Evolutionary conservation across 1,284 basidiomycete species (phyloP), one percentile per base, ranked within the genome.

Genomic region (Puccinia triticina): DNA sequence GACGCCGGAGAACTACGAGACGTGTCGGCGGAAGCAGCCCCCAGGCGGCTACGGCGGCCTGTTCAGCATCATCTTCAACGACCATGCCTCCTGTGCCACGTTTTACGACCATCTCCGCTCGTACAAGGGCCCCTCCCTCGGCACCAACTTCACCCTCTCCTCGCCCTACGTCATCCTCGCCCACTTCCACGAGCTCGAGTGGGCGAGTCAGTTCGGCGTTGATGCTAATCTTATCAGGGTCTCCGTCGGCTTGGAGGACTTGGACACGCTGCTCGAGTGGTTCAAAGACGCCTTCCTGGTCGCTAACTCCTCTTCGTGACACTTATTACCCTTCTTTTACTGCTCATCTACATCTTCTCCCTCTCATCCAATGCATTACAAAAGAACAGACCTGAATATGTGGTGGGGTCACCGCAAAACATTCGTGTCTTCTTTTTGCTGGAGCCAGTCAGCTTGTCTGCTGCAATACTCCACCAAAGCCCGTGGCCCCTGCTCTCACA

Each of bases 81-180:
- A 91, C 0, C 83, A 88, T 12, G 88, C 87, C 0, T 93, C 93
- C 0, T 92, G 93, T 0, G 87, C 89, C 59, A 93, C 92, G 8
- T 99, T 99, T 88, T 99, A 94, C 86, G 94, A 99, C 87, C 88
- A 90, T 0, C 88, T 99, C 32, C 88, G 90, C 8, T 95, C 92
- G 87, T 91, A 91, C 84, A 99, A 98, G 87, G 97, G 96, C 0
- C 97, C 96, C 0, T 93, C 92, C 85, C 90, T 98, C 29, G 96
- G 96, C 0, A 98, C 96, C 50, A 98, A 95, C 89, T 97, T 98
- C 87, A 98, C 96, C 0, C 90, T 97, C 21, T 94, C 94, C 37
- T 94, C 92, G 85, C 96, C 96, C 32, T 99, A 95, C 87, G 93
- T 94, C 2, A 92, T 99, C 83, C 89, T 99, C 32, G 97, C 94